Evolutionary conservation across 2,329 filamentous ascomycete genomes (phyloP).

Genomic region (Hypomyces perniciosus): DNA sequence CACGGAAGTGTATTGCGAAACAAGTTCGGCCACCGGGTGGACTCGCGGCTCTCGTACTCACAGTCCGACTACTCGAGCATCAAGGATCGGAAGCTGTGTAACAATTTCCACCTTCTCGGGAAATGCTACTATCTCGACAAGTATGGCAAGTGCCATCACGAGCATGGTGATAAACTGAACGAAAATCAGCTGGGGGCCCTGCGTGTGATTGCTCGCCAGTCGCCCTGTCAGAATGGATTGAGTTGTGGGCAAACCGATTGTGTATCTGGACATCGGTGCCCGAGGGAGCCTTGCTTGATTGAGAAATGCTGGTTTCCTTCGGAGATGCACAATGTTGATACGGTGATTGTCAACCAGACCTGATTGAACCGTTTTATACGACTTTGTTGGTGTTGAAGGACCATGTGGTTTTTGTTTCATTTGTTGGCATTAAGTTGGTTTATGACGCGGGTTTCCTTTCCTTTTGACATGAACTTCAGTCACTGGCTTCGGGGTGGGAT

Average conservation of each 20-base stretch:
- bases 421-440: too few species aligned
- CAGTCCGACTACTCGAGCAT: conserved; percentile 18
- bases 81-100: conserved; percentile 28
- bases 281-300: conserved; percentile 11
- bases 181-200: conserved; percentile 21
- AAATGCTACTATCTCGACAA: conserved; percentile 12
- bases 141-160: conserved; percentile 20
- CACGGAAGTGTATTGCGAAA: conserved; percentile 16
- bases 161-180: conserved; percentile 21
- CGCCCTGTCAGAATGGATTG: conserved; percentile 22
- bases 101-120: conserved; percentile 26
- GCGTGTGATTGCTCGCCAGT: conserved; percentile 24
- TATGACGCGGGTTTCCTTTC: too few species aligned
- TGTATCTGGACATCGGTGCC: conserved; percentile 19
- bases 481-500: too few species aligned
- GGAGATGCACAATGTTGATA: conserved; percentile 18
- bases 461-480: too few species aligned
- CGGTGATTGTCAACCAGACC: background rate
- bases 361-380: background rate
- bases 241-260: conserved; percentile 21
- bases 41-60: conserved; percentile 18
- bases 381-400: too few species aligned
- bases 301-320: conserved; percentile 15
- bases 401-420: background rate
- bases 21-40: conserved; percentile 23